phyloP scores from a whole-genome alignment of 2,329 filamentous ascomycete species.

The Nemania sp. region DNA sequence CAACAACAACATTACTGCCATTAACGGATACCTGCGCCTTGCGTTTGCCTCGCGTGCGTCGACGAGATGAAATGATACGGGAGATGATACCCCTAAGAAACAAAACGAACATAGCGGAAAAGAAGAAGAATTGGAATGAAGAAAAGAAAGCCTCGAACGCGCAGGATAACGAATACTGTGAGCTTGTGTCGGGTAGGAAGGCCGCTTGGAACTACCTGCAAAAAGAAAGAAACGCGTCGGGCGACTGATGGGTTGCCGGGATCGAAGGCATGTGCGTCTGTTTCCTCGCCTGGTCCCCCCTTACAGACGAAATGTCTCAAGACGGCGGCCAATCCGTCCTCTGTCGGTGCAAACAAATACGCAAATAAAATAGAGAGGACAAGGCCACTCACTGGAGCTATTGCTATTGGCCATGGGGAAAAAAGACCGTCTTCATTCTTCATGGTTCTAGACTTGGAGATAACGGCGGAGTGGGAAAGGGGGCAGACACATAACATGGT shows the following conservation, averaged over 20 bases:
- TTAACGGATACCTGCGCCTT: too few species aligned
- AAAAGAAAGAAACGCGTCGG: neutral
- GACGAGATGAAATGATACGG: neutral
- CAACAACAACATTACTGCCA: neutral
- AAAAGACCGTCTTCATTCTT: neutral
- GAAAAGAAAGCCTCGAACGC: neutral
- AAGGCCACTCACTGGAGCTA: neutral
- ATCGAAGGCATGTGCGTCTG: neutral
- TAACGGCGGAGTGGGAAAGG: neutral
- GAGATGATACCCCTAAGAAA: conserved; percentile 17
- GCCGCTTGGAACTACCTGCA: neutral
- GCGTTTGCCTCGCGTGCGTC: neutral
- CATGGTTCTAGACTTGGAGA: conserved; percentile 1
- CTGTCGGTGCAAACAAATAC: neutral
- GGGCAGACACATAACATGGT: conserved; percentile 9
- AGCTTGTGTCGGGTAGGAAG: neutral
- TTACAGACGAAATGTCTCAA: too few species aligned
- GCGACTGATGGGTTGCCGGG: neutral
- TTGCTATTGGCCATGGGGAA: neutral
- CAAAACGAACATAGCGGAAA: too few species aligned
- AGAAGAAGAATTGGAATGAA: neutral
- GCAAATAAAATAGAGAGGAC: neutral
- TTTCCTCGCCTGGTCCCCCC: neutral
- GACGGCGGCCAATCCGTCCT: neutral
- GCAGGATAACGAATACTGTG: neutral